Base-by-base conservation (phyloP, 2,329 filamentous ascomycete species). In the Neonectria ditissima region DNA sequence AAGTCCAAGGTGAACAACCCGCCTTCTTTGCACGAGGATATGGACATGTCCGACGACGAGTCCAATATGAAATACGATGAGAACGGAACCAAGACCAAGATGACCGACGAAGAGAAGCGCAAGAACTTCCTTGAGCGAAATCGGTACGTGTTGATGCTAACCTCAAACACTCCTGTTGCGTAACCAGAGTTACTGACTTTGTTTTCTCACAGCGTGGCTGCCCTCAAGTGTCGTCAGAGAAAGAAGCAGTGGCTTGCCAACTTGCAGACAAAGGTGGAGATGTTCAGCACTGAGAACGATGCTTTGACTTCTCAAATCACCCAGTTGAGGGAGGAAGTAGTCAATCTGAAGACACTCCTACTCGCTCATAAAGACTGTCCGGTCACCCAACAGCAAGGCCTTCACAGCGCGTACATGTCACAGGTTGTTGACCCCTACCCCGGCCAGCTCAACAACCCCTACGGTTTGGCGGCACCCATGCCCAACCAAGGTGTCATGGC, bases 161-260 rank as follows among this genome's bases (percentile, higher is more conserved):
- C 7, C 24, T 20, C 22, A 18, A 51, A 43, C 5, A n/a, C 10
- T 3, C 28, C 3, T 16, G 41, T 9, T 22, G 32, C 22, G 3
- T 5, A 39, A 18, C 24, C 5, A 13, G 8, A 8, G 28, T 68
- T 65, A 66, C 66, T 65, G 14, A 18, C 26, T 7, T 18, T n/a
- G n/a, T 11, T 44, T 4, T 26, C 6, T 6, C 9, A 22, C 69
- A 97, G 96, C 76, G 94, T 99, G 69, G 96, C 96, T 66, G 96
- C 96, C 3, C 84, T 99, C 63, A 99, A 99, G 77, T 99, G 96
- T 80, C 91, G 96, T 65, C 96, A 99, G 79, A 89, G 96, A 20
- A 99, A 99, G 86, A 99, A 99, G 86, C 96, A 98, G 77, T 99
- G 96, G 96, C 87, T 98, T 62, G 92, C 92, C 32, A 98, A 97